Percentiles rank a stretch among this genome's conserved stretches.
Evolutionary conservation across 2,329 filamentous ascomycete species (phyloP).

Genomic region (Trichoderma sp.): DNA sequence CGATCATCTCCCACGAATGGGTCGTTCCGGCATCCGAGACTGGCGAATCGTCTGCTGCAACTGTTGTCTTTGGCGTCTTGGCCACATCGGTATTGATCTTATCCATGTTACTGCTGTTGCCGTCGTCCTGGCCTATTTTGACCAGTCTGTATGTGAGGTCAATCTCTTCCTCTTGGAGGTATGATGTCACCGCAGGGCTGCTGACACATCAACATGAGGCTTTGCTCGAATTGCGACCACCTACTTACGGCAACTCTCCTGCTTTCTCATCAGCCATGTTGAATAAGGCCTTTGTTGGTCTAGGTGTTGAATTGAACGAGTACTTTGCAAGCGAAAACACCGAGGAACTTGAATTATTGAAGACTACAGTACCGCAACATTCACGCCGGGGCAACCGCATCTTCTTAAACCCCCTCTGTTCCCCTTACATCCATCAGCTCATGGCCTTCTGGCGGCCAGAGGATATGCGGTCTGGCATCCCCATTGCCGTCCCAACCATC

Average conservation of each 20-base stretch:
- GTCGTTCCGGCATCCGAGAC: not conserved
- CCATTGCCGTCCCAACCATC: constrained; percentile 2
- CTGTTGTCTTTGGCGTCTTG: not conserved
- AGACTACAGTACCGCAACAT: not conserved
- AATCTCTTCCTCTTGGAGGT: not conserved
- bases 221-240: not conserved
- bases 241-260: constrained; percentile 3
- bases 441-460: not conserved
- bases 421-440: not conserved
- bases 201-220: not conserved
- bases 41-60: not conserved
- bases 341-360: not conserved
- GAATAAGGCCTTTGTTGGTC: not conserved
- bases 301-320: not conserved
- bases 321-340: not conserved
- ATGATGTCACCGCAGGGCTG: not conserved
- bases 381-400: not conserved
- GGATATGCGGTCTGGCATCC: not conserved
- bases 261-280: not conserved
- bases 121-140: not conserved
- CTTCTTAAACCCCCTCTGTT: not conserved
- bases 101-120: not conserved
- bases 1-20: not conserved
- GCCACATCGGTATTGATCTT: not conserved
- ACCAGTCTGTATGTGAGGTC: not conserved